Percentiles rank a stretch among this genome's conserved stretches.
Evolutionary conservation across 805 yeast species (phyloP).

Genomic region (Naumovozyma castellii): DNA sequence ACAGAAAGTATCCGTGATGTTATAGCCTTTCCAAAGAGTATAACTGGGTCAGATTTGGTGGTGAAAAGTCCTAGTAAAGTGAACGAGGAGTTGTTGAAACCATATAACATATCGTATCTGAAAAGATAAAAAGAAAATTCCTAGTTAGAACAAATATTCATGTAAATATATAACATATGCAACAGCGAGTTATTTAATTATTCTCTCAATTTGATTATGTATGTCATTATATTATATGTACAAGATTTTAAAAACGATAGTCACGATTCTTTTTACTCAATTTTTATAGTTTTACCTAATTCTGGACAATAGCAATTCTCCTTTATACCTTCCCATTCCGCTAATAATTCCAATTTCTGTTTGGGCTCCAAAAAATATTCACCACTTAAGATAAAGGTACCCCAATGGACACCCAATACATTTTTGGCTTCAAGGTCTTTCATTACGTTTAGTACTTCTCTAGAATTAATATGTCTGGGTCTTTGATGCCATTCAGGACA

Average conservation of each 20-base stretch:
- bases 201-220: neutral
- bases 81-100: conserved; percentile 37
- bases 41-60: conserved; percentile 78
- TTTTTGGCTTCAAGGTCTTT: conserved; percentile 48
- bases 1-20: conserved; percentile 78
- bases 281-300: conserved; percentile 62
- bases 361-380: conserved; percentile 86
- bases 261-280: conserved; percentile 18
- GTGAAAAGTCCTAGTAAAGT: conserved; percentile 78
- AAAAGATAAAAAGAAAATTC: neutral
- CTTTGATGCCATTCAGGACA: conserved; percentile 91
- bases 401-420: conserved; percentile 92
- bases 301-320: conserved; percentile 49
- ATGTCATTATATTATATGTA: no score
- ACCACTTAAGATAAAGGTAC: conserved; percentile 81
- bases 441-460: conserved; percentile 63
- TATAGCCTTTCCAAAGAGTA: conserved; percentile 90
- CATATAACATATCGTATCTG: conserved; percentile 35
- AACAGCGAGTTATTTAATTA: no score
- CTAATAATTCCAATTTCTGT: conserved; percentile 41
- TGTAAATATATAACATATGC: conserved; percentile 1
- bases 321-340: conserved; percentile 31
- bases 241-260: neutral
- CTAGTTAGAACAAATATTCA: neutral
- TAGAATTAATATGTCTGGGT: conserved; percentile 80